Evolutionary conservation across 1,284 basidiomycete genomes (phyloP), one percentile per base, ranked within the genome.

Genomic region (Testicularia cyperi): DNA sequence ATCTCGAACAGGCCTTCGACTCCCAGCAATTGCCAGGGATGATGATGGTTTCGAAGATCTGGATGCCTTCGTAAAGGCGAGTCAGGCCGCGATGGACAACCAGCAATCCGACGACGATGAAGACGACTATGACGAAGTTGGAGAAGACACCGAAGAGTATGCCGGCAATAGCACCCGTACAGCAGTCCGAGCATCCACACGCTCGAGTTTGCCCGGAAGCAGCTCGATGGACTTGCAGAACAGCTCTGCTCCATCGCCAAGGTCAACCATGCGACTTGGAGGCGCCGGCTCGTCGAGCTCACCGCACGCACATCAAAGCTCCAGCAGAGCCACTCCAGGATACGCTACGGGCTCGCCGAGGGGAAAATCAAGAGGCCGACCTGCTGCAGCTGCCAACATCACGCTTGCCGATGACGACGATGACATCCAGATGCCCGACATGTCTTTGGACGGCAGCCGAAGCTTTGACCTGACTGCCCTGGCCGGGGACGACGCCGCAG

Each of bases 41-140:
- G 85, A 85, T 13, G 87, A 90, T 70, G 92, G 90, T 9, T 46
- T 71, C 36, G 64, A 70, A 9, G 62, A 72, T 25, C 44, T 73
- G 14, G 69, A 74, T 25, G 72, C 63, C 13, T 76, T 73, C 46
- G 68, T 69, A 55, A 57, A 60, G 20, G 72, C 70, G 14, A 68
- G 63, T 35, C 75, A 68, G 28, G 58, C 69, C 32, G 72, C 65
- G 45, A 65, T 77, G 35, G 69, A 75, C 27, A 65, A 62, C 13
- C 53, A 31, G 20, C 44, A 39, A 14, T 43, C 43, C 2, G 21
- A 38, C 12, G 71, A 77, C 60, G 66, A 78, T 42, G 53, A 81
- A 15, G 79, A 78, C 9, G 79, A 77, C 2, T 62, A 82, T 22
- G 85, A 86, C 44, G 81, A 83, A 15, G 83, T 84, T 24, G 82